Conservation (phyloP, 1,139 yeast species). For the Pichia sp. region DNA sequence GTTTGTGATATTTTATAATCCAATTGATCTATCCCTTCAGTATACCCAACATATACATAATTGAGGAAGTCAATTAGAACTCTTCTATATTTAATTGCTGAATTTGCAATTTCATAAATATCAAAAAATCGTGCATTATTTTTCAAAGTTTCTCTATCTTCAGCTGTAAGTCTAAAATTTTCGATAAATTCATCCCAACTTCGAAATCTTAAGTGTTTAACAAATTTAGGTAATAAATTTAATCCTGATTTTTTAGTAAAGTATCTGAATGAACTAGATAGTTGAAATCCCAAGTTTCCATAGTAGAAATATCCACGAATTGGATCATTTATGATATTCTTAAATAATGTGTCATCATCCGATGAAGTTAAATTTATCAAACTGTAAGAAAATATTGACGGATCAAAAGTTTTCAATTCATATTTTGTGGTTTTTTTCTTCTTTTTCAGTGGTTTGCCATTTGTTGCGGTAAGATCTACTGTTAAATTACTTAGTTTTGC, state of each 20-base stretch:
- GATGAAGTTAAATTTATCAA: not conserved
- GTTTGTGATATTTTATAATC: not conserved
- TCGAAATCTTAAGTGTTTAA: not conserved
- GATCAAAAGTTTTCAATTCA: not conserved
- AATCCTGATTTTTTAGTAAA: not conserved
- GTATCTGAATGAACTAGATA: not conserved
- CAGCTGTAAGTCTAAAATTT: not conserved
- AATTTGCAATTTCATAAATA: not conserved
- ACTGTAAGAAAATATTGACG: not conserved
- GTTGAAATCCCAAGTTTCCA: slow-evolving; percentile 3
- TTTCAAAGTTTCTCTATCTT: slow-evolving; percentile 5
- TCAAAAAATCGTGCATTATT: not conserved
- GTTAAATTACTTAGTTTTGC: not conserved
- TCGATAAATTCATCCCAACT: slow-evolving; percentile 4
- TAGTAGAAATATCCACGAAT: slow-evolving; percentile 10
- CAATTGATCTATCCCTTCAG: not conserved
- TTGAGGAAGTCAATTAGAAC: slow-evolving; percentile 4
- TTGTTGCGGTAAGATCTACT: not conserved
- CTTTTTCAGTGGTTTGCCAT: not conserved
- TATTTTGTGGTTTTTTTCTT: not conserved
- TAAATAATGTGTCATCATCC: slow-evolving; percentile 2
- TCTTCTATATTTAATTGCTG: slow-evolving; percentile 1
- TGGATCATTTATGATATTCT: slow-evolving; percentile 5
- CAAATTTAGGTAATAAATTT: not conserved
- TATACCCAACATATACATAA: slow-evolving; percentile 4